phyloP scores from a whole-genome alignment of 2,329 filamentous ascomycete species.

The Penicillium oxalicum region DNA sequence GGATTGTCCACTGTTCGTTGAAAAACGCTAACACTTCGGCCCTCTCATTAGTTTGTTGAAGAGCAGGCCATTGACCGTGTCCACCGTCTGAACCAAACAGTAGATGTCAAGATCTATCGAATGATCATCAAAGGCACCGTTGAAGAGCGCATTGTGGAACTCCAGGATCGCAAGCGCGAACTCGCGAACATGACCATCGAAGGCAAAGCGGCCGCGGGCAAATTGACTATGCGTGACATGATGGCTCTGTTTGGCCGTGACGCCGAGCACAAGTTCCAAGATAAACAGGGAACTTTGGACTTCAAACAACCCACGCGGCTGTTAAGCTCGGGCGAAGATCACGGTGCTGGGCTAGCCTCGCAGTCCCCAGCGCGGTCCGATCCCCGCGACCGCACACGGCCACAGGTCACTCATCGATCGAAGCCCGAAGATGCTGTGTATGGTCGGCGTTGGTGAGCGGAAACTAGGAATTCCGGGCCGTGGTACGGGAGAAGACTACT shows the following conservation, averaged over 20 bases:
- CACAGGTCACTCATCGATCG: conserved; percentile 16
- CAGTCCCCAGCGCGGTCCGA: conserved; percentile 11
- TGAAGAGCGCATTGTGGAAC: conserved; percentile 87
- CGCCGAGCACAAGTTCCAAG: conserved; percentile 44
- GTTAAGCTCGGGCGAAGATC: conserved; percentile 23
- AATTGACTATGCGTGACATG: conserved; percentile 89
- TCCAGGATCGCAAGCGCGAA: conserved; percentile 89
- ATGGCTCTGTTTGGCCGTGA: conserved; percentile 79
- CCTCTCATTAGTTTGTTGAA: conserved; percentile 68
- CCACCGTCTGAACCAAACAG: conserved; percentile 93
- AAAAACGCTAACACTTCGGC: conserved; percentile 7
- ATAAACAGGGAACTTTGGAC: conserved; percentile 39
- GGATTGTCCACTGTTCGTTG: conserved; percentile 4
- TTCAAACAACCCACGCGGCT: conserved; percentile 30
- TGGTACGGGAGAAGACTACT: too few species aligned
- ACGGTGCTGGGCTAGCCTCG: conserved; percentile 6
- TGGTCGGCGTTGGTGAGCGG: conserved; percentile 36
- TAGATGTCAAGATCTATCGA: conserved; percentile 92
- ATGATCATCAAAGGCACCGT: conserved; percentile 81
- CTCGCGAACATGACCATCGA: conserved; percentile 91
- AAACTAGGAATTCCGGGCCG: conserved; percentile 2
- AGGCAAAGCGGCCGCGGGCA: conserved; percentile 65
- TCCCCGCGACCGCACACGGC: conserved; percentile 14
- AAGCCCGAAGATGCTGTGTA: conserved; percentile 38
- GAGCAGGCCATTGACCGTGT: conserved; percentile 98